Conservation (phyloP, 208 protist species). For the Acanthamoeba divionensis region DNA sequence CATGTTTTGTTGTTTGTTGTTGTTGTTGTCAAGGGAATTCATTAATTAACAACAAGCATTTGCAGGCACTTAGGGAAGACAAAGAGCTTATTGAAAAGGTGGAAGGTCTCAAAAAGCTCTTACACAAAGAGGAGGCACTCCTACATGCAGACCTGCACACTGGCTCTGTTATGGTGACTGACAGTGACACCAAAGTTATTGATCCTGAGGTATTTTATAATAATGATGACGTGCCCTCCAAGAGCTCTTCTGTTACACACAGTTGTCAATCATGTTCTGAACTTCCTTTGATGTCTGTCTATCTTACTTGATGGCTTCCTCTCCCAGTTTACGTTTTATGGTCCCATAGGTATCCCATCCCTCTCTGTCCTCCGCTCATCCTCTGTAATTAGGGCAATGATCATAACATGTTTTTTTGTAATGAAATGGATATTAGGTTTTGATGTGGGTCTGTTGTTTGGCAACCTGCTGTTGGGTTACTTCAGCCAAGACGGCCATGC, state of each 20-base stretch:
- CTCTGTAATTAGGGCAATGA: too few species aligned
- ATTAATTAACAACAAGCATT: neutral
- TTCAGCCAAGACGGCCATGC: constrained; percentile 48
- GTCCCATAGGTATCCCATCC: neutral
- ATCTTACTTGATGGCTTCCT: neutral
- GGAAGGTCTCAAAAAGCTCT: neutral
- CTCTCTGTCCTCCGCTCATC: too few species aligned
- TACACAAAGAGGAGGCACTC: constrained; percentile 35
- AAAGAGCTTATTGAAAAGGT: neutral
- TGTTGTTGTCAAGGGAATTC: neutral
- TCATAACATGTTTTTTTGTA: neutral
- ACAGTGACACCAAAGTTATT: constrained; percentile 35
- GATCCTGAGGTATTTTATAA: constrained; percentile 34
- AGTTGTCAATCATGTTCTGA: neutral
- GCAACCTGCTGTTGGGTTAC: constrained; percentile 36
- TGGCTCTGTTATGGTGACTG: constrained; percentile 37
- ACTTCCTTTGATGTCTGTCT: neutral
- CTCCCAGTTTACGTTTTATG: constrained; percentile 36
- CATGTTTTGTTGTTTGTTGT: neutral
- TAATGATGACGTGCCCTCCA: too few species aligned
- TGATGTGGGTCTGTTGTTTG: constrained; percentile 27
- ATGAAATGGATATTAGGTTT: neutral
- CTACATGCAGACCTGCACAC: constrained; percentile 56
- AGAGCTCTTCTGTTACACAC: too few species aligned
- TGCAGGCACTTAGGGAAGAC: neutral